Percentiles rank a stretch among this genome's conserved stretches.
These are phyloP conservation scores for Trichoderma simmonsii DNA, from an alignment of 2,329 filamentous ascomycete genomes.

Conservation along the genomic window DNA sequence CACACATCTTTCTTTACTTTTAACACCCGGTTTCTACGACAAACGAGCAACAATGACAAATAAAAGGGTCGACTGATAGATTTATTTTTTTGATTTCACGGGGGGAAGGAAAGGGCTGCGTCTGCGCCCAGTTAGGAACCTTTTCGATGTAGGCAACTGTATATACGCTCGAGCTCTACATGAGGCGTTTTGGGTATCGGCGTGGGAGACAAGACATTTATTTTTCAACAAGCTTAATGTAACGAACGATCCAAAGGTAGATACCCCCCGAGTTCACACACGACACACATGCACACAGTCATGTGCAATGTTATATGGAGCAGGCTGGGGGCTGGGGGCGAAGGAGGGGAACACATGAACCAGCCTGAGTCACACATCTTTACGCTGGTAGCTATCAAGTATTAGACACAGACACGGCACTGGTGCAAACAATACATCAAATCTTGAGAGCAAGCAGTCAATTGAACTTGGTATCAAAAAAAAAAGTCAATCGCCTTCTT, in stretches of 20 bases:
- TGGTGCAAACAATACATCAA: not conserved
- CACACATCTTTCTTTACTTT: not conserved
- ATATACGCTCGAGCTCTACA: conserved; percentile 7
- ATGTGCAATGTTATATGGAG: not conserved
- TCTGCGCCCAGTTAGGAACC: not conserved
- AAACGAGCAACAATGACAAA: not conserved
- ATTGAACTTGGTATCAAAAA: not conserved
- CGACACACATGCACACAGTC: not conserved
- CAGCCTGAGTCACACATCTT: not conserved
- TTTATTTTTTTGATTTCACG: not conserved
- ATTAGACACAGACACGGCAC: not conserved
- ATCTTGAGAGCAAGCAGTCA: not conserved
- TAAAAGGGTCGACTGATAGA: not conserved
- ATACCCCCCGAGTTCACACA: conserved; percentile 14
- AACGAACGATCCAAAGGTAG: conserved; percentile 4
- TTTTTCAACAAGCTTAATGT: not conserved
- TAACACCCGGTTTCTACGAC: not conserved
- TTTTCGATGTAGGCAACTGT: not conserved
- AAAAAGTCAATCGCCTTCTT: not conserved
- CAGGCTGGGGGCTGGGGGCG: not conserved
- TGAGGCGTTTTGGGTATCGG: conserved; percentile 6
- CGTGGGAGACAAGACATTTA: not conserved
- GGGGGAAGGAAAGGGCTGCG: not conserved
- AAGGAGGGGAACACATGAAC: not conserved
- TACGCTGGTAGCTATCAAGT: not conserved